Conservation (phyloP, 257 asterid species). For the Nicotiana noctiflora region DNA sequence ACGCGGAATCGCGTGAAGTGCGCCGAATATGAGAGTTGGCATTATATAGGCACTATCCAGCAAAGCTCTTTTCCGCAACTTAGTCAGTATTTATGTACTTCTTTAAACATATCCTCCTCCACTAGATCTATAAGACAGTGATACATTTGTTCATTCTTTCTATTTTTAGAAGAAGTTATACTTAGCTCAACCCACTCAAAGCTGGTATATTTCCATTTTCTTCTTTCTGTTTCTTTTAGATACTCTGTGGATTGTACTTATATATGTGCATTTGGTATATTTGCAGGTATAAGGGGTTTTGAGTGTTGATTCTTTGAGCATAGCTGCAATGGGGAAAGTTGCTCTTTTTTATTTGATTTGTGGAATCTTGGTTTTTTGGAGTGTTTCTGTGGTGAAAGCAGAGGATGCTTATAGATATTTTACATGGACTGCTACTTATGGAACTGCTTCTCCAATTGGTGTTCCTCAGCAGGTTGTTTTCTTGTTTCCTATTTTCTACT, state of each 20-base stretch:
- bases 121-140: background rate
- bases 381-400: constrained; percentile 40
- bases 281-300: constrained; percentile 37
- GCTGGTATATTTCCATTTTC: constrained; percentile 16
- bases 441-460: constrained; percentile 76
- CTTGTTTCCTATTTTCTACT: background rate
- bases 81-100: background rate
- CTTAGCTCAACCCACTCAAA: no score
- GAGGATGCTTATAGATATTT: constrained; percentile 79
- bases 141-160: constrained; percentile 21
- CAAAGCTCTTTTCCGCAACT: background rate
- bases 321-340: constrained; percentile 39
- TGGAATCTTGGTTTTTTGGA: constrained; percentile 41
- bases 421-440: constrained; percentile 88
- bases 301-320: constrained; percentile 8
- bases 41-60: background rate
- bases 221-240: constrained; percentile 4
- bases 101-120: background rate
- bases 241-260: background rate
- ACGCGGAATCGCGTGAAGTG: constrained; percentile 60
- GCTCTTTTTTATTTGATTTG: constrained; percentile 22
- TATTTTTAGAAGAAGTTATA: background rate
- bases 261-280: constrained; percentile 5
- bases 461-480: constrained; percentile 64
- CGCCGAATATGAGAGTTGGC: constrained; percentile 35